Base-by-base conservation (phyloP, 2,329 filamentous ascomycete species). In the Corynespora cassiicola region DNA sequence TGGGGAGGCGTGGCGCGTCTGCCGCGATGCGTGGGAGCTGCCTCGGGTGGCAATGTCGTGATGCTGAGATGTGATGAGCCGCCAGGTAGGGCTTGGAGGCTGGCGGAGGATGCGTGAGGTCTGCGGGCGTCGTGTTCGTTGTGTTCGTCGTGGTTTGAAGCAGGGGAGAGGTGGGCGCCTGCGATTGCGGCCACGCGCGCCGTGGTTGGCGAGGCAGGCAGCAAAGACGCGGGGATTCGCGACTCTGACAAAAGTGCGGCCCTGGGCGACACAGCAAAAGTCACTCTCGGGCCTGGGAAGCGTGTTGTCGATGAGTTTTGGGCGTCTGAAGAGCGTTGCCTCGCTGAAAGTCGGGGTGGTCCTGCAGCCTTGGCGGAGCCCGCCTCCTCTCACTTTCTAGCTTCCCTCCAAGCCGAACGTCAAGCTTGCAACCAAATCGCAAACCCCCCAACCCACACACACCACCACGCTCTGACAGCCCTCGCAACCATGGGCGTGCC, bases 401-500 rank as follows among this genome's bases (percentile, higher is more conserved):
- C 45, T 48, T 42, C 46, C 45, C 47, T 42, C 50, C n/a, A n/a
- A n/a, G n/a, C n/a, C n/a, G n/a, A n/a, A 50, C 49, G 34, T 37
- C 46, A 33, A 49, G 27, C 49, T 36, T 27, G 39, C 38, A 30
- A 30, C 35, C 36, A 26, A 28, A 35, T 17, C 40, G 33, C 39
- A 33, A 44, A 31, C 19, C 23, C 50, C 48, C 44, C 47, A 45
- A 41, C 52, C 45, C 47, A 20, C 22, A 30, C 36, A 39, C 50
- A 46, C 42, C 43, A 49, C 50, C 39, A 41, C 58, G 30, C 36
- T 46, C 42, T 39, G 49, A 46, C 43, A 38, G 45, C 61, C 39
- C 45, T 54, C 48, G 56, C 61, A 65, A 74, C 50, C 51, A 84
- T 84, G 82, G 81, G 80, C 68, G 79, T 86, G 47, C 82, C 82